Evolutionary conservation across 352 stramenopile species (phyloP).

Genomic region (Phytophthora pistaciae): DNA sequence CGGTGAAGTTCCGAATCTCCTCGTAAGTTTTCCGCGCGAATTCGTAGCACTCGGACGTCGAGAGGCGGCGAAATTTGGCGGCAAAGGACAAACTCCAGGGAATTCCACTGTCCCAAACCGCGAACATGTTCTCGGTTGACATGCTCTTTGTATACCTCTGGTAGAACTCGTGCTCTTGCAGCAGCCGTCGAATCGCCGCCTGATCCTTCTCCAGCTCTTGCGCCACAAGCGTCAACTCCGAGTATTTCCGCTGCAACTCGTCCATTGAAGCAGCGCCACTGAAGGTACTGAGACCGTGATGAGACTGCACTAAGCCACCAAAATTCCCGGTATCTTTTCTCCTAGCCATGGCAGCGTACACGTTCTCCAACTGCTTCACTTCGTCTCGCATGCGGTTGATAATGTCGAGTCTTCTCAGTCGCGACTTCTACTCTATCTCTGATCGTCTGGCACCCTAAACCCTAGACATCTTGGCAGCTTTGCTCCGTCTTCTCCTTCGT

Average conservation of each 20-base stretch:
- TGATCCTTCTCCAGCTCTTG: constrained; percentile 52
- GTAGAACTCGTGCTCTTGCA: constrained; percentile 40
- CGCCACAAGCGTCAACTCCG: constrained; percentile 46
- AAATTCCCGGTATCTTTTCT: too few species aligned
- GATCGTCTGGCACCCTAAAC: constrained; percentile 42
- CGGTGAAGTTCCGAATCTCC: constrained; percentile 42
- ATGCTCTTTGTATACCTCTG: too few species aligned
- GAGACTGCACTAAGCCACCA: too few species aligned
- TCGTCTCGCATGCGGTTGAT: constrained; percentile 56
- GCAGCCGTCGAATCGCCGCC: constrained; percentile 23
- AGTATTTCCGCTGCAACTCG: constrained; percentile 24
- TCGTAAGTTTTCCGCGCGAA: constrained; percentile 53
- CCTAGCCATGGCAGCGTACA: constrained; percentile 45
- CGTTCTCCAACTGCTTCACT: constrained; percentile 49
- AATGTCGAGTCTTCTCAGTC: constrained; percentile 30
- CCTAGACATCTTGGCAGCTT: too few species aligned
- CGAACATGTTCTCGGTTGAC: constrained; percentile 20
- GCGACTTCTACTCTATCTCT: constrained; percentile 61
- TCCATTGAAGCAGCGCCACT: not conserved
- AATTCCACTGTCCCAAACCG: constrained; percentile 36
- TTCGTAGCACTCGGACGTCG: too few species aligned
- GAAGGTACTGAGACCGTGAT: not conserved
- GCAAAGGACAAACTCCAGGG: constrained; percentile 44
- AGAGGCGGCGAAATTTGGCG: constrained; percentile 29
- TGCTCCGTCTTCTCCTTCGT: too few species aligned